Evolutionary conservation across 192 early-diverging fungal genomes (phyloP).

Genomic region (Cetraspora pellucida): DNA sequence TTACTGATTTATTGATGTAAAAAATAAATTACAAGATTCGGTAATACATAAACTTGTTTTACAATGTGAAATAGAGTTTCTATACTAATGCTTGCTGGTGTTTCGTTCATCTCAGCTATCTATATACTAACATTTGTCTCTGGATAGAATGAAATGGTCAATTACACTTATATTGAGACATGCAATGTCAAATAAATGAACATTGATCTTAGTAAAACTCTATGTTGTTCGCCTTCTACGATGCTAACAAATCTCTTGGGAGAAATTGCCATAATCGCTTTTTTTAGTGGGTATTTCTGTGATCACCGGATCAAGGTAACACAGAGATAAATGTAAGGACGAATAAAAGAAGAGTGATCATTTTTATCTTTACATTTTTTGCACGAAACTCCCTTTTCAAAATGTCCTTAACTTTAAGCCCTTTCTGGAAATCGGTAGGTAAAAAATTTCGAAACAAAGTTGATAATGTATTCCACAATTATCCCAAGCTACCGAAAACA

Average conservation of each 20-base stretch:
- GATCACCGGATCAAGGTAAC: too few relatives aligned
- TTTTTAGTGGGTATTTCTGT: background rate
- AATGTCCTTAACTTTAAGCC: too few relatives aligned
- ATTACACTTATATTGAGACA: too few relatives aligned
- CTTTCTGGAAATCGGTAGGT: too few relatives aligned
- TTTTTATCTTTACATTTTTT: background rate
- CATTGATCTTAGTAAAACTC: too few relatives aligned
- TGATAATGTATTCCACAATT: background rate
- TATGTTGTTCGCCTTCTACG: too few relatives aligned
- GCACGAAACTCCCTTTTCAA: too few relatives aligned
- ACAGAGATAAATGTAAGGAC: too few relatives aligned
- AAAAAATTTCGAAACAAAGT: too few relatives aligned
- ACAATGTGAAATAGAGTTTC: constrained; percentile 2
- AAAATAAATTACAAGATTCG: constrained; percentile 22
- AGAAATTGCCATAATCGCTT: background rate
- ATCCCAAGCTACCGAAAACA: constrained; percentile 3
- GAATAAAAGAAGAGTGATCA: background rate
- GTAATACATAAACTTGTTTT: constrained; percentile 15
- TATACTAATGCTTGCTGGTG: constrained; percentile 5
- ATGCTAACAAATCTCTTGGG: too few relatives aligned
- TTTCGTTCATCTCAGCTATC: background rate
- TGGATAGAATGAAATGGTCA: constrained; percentile 24
- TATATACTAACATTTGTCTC: constrained; percentile 20
- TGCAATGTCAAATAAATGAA: too few relatives aligned
- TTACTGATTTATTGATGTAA: constrained; percentile 31